Conservation (phyloP, 2,329 filamentous ascomycete species). For the Botrytis cinerea region DNA sequence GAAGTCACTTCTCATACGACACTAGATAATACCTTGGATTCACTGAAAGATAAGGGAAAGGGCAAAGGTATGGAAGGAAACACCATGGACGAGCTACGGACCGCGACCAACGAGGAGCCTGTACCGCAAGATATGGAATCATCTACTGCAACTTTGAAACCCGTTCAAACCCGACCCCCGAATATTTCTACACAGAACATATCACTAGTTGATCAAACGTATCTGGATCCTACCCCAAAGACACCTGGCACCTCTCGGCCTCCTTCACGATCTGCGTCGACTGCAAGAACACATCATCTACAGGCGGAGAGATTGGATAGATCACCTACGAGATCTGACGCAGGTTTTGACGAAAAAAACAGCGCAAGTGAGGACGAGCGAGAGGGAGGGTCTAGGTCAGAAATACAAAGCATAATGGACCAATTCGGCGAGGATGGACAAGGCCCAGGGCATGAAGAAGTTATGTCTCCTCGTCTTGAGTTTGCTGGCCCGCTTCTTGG, state of each 20-base stretch:
- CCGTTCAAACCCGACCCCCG: constrained; percentile 27
- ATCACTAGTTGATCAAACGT: constrained; percentile 42
- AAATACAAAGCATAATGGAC: constrained; percentile 97
- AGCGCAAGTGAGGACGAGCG: constrained; percentile 63
- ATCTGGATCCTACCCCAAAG: constrained; percentile 52
- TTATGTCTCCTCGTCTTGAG: constrained; percentile 88
- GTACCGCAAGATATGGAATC: constrained; percentile 40
- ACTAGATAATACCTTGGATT: constrained; percentile 16
- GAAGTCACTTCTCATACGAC: neutral
- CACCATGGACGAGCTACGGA: neutral
- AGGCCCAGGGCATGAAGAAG: constrained; percentile 74
- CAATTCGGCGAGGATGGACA: constrained; percentile 80
- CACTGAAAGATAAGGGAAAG: constrained; percentile 3
- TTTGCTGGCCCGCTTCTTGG: constrained; percentile 76
- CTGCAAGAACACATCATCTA: constrained; percentile 39
- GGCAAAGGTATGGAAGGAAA: constrained; percentile 14
- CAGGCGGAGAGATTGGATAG: constrained; percentile 44
- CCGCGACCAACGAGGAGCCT: constrained; percentile 11
- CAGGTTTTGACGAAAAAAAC: constrained; percentile 58
- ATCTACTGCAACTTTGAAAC: constrained; percentile 42
- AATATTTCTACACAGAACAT: constrained; percentile 27
- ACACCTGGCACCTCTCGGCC: constrained; percentile 47
- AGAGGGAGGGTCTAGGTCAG: constrained; percentile 71
- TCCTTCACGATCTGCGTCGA: constrained; percentile 44
- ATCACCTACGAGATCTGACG: constrained; percentile 58